These are phyloP conservation scores for Nakazawaea sp. DNA, from an alignment of 805 yeast genomes.

Conservation along the genomic window DNA sequence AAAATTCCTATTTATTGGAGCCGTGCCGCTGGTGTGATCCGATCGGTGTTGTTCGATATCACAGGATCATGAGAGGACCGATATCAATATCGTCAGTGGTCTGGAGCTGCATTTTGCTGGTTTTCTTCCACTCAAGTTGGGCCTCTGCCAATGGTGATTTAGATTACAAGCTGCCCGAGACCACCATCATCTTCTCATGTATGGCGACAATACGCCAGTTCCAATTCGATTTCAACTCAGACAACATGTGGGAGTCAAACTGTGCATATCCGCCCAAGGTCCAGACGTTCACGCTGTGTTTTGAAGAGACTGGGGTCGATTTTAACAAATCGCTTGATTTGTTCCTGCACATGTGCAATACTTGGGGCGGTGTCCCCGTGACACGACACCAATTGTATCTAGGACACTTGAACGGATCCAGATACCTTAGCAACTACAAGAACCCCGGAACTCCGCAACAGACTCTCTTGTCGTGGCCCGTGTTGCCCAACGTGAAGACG, in stretches of 20 bases:
- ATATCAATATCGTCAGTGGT: too few species aligned
- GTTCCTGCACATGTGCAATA: constrained; percentile 12
- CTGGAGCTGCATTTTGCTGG: too few species aligned
- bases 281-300: constrained; percentile 19
- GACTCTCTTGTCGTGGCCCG: constrained; percentile 14
- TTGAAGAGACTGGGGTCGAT: constrained; percentile 12
- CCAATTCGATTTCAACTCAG: constrained; percentile 14
- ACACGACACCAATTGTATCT: constrained; percentile 4
- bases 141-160: background rate
- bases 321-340: constrained; percentile 9
- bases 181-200: constrained; percentile 18
- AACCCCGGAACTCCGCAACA: constrained; percentile 13
- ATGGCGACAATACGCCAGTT: constrained; percentile 12
- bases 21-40: too few species aligned
- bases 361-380: constrained; percentile 6
- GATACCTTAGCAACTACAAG: constrained; percentile 5
- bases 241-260: constrained; percentile 15
- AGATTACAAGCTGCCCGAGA: constrained; percentile 6
- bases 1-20: too few species aligned
- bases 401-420: constrained; percentile 3
- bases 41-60: too few species aligned
- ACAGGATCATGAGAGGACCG: too few species aligned
- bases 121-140: too few species aligned
- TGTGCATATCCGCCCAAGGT: constrained; percentile 20
- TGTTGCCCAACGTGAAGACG: constrained; percentile 6